phyloP scores from a whole-genome alignment of 495 filamentous ascomycete species.

The Penicillium lagena region DNA sequence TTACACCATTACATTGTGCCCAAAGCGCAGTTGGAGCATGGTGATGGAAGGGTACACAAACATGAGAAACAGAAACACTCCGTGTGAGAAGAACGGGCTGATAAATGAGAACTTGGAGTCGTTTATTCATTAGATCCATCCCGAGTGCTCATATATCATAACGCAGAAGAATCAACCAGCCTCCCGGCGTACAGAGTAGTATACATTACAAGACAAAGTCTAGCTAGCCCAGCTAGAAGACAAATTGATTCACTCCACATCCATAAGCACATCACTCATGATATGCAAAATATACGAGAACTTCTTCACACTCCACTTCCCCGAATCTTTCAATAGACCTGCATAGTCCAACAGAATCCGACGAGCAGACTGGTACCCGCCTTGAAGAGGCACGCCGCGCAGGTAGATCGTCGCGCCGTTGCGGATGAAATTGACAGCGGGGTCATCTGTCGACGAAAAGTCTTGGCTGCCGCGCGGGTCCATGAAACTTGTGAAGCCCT shows the following conservation, averaged over 20 bases:
- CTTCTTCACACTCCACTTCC: constrained; percentile 44
- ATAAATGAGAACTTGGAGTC: no score
- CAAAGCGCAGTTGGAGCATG: no score
- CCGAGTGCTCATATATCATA: no score
- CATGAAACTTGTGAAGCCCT: constrained; percentile 37
- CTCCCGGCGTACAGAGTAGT: neutral
- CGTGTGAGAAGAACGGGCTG: no score
- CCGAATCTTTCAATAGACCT: constrained; percentile 42
- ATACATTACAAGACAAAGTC: neutral
- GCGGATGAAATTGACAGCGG: constrained; percentile 43
- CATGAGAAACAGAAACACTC: no score
- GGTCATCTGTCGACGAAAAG: constrained; percentile 25
- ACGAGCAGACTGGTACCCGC: constrained; percentile 43
- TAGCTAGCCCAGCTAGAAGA: no score
- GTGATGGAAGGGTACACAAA: no score
- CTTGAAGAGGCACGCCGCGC: constrained; percentile 38
- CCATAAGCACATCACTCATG: constrained; percentile 49
- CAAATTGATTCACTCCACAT: constrained; percentile 26
- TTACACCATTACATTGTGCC: no score
- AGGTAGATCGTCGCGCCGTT: constrained; percentile 44
- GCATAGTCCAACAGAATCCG: constrained; percentile 45
- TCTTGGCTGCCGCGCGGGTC: constrained; percentile 28
- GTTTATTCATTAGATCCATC: no score
- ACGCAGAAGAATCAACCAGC: no score
- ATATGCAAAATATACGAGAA: constrained; percentile 45